Evolutionary conservation across 192 early-diverging fungal genomes (phyloP), one percentile per base, ranked within the genome.

Genomic region (Geranomyces michiganensis): DNA sequence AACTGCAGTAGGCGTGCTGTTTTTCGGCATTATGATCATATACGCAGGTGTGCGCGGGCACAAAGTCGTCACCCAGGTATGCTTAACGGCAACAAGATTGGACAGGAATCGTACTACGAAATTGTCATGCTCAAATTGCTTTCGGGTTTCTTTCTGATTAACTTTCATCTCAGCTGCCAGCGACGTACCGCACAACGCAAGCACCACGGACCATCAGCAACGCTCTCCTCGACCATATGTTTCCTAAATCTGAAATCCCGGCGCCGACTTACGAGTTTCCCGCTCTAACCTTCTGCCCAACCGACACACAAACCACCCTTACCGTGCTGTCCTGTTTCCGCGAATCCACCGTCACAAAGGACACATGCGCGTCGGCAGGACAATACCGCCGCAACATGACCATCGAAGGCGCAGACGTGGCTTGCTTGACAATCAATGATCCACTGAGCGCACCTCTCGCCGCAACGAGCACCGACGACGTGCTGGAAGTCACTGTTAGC

Each of bases 21-120:
- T 83, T 36, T 29, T 78, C 17, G 46, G 77, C 31, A 74, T 81
- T 32, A 78, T 80, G 76, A 53, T 83, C 14, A 56, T 83, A 49
- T 83, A 83, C 63, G 82, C 82, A 26, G 82, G 78, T 24, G 51
- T 83, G 27, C 51, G 82, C 43, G 82, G 78, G 19, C 76, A 83
- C 59, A 62, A 71, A 22, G 76, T 83, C 45, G 77, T 74, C 15
- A 83, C 82, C 12, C 79, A 80, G 72, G 78, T 83, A 31, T 7
- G 24, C 19, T 53, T 53, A 17, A 53, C 19, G n/a, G n/a, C n/a
- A n/a, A n/a, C n/a, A n/a, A n/a, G n/a, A n/a, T n/a, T n/a, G n/a
- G n/a, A n/a, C n/a, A n/a, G n/a, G n/a, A n/a, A n/a, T n/a, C n/a
- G n/a, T n/a, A n/a, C n/a, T n/a, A n/a, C n/a, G n/a, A n/a, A n/a